Conservation (phyloP, 2,329 filamentous ascomycete genomes). For the Botryotinia narcissicola region DNA sequence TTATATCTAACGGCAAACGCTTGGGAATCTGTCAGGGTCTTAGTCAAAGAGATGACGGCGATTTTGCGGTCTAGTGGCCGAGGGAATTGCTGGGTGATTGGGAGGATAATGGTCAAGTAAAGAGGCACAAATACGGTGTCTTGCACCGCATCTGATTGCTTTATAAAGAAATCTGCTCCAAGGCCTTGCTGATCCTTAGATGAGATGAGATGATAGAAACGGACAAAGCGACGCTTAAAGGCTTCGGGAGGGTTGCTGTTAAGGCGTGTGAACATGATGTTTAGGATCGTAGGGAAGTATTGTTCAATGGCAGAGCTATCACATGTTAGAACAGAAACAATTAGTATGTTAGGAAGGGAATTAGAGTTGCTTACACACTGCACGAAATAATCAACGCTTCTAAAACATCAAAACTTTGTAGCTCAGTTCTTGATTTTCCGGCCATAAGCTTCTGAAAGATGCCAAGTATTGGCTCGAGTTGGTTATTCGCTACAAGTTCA, state of each 20-base stretch:
- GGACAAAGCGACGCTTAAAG: conserved; percentile 82
- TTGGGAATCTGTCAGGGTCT: conserved; percentile 82
- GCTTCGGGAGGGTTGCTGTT: conserved; percentile 66
- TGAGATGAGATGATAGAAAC: conserved; percentile 91
- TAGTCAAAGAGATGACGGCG: conserved; percentile 89
- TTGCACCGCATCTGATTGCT: conserved; percentile 78
- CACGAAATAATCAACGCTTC: conserved; percentile 75
- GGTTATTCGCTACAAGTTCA: conserved; percentile 72
- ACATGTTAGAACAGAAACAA: conserved; percentile 31
- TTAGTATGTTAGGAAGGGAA: conserved; percentile 10
- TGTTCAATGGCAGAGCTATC: conserved; percentile 59
- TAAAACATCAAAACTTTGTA: conserved; percentile 83
- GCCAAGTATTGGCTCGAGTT: conserved; percentile 83
- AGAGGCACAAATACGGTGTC: conserved; percentile 76
- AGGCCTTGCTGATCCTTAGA: conserved; percentile 70
- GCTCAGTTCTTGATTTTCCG: conserved; percentile 62
- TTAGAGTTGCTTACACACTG: conserved; percentile 54
- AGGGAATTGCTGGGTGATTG: conserved; percentile 82
- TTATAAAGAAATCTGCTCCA: conserved; percentile 89
- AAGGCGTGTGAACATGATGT: conserved; percentile 73
- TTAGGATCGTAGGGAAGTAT: conserved; percentile 60
- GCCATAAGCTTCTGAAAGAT: conserved; percentile 90
- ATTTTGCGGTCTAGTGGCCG: conserved; percentile 89
- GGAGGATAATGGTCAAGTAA: conserved; percentile 83
- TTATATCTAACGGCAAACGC: conserved; percentile 79